Evolutionary conservation across 139 green algal genomes (phyloP), one percentile per base, ranked within the genome.

Genomic region (Micractinium conductrix): DNA sequence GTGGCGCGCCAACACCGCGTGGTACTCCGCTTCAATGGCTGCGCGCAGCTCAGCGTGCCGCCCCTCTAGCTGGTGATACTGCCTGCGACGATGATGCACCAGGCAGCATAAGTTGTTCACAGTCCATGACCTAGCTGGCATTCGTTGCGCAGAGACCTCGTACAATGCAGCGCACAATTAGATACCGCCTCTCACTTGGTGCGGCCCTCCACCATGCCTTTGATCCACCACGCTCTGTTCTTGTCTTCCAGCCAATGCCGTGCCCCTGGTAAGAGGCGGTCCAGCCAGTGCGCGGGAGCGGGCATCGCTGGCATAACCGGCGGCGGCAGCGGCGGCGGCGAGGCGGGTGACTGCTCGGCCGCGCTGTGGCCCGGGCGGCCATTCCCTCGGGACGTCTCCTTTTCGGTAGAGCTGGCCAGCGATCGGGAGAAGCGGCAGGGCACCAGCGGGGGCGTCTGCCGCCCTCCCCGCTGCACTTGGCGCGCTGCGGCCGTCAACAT

Each of bases 161-260:
- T n/a, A n/a, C n/a, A n/a, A n/a, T n/a, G n/a, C n/a, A n/a, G n/a
- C n/a, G n/a, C n/a, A n/a, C n/a, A n/a, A n/a, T n/a, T n/a, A n/a
- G n/a, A n/a, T n/a, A n/a, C n/a, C n/a, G n/a, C n/a, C n/a, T n/a
- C 79, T 53, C 70, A 85, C 79, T 65, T 83, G 86, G 72, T 80
- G 60, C 74, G 83, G 1, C 74, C 80, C 26, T 74, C 24, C 21
- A 88, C 73, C 58, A 87, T 28, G 12, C 60, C 72, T 2, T 58
- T 71, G 28, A 89, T 78, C 86, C 81, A 88, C 86, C 86, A 89
- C 9, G 62, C 6, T 16, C 81, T 63, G 45, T 89, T 88, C 60
- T 86, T 83, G 14, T 74, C 43, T 38, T 89, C 81, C 37, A 89
- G 74, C 86, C 86, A 89, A 10, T 80, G 22, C 48, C 86, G 28